Base-by-base conservation (phyloP, 148 eudicot species). In the Chenopodium formosanum region DNA sequence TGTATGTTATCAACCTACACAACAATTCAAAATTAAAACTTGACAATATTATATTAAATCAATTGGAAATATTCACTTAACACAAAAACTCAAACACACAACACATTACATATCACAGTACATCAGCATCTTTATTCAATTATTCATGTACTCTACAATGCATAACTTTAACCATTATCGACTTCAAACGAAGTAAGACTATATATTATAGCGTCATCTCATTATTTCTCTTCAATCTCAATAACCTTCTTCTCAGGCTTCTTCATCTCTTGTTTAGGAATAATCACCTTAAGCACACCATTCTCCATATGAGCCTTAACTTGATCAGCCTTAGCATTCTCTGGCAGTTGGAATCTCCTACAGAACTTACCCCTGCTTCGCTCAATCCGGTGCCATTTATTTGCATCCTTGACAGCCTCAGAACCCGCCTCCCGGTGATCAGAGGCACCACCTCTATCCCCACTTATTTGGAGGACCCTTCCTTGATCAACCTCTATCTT, bases 191-290 rank as follows among this genome's bases (percentile, higher is more conserved):
- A 64, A n/a, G 29, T 64, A 14, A 5, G 68, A 56, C 17, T 7
- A 17, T 19, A 14, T 16, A 56, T 56, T 19, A 14, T 16, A 56
- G 22, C 17, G 11, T 17, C 74, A 37, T 34, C n/a, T 9, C 0
- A 11, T 74, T 78, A 74, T 46, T 47, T 74, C 9, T 74, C 65
- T 63, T 29, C 50, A 53, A 77, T 77, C 48, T 40, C 25, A 62
- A 77, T 64, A 1, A 64, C 82, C 27, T 80, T 71, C 67, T 7
- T 56, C 4, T 77, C 53, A 16, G 79, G 79, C 25, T 58, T 71
- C 69, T 79, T 79, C 4, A 56, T 76, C 82, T 79, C 82, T n/a
- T 53, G 53, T 69, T 79, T 79, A 58, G 82, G 82, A 53, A 71
- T 52, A 58, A 79, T n/a, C 13, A 79, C 82, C 56, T 70, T 71